Percentiles rank a stretch among this genome's conserved stretches.
These are phyloP conservation scores for Zygotorulaspora danielsina DNA, from an alignment of 805 yeast genomes.

Conservation along the genomic window DNA sequence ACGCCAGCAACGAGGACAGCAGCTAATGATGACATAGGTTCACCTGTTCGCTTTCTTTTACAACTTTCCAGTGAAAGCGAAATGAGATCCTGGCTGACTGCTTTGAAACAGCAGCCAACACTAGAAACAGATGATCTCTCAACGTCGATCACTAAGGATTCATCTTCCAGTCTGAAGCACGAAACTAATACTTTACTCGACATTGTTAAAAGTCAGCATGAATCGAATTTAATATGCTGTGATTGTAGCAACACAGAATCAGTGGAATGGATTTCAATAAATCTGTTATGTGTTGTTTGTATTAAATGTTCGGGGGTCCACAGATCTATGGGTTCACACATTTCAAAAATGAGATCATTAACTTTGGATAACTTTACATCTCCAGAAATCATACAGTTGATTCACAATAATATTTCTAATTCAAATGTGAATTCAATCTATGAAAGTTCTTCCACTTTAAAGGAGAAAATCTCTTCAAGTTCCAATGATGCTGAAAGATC, in stretches of 20 bases:
- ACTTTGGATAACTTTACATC: slow-evolving; percentile 65
- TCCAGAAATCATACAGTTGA: slow-evolving; percentile 51
- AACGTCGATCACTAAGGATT: slow-evolving; percentile 1
- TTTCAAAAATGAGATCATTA: slow-evolving; percentile 73
- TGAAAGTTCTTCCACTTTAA: slow-evolving; percentile 39
- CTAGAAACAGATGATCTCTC: slow-evolving; percentile 5
- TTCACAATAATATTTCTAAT: slow-evolving; percentile 54
- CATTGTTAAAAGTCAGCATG: slow-evolving; percentile 36
- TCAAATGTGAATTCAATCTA: slow-evolving; percentile 52
- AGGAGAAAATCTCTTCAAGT: slow-evolving; percentile 32
- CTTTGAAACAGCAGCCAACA: slow-evolving; percentile 6
- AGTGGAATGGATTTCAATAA: slow-evolving; percentile 87
- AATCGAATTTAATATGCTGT: slow-evolving; percentile 64
- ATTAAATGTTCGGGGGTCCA: slow-evolving; percentile 87
- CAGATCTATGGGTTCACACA: slow-evolving; percentile 76
- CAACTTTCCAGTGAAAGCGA: slow-evolving; percentile 72
- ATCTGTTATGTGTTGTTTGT: slow-evolving; percentile 67
- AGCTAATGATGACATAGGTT: slow-evolving; percentile 4
- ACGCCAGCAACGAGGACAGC: slow-evolving; percentile 8
- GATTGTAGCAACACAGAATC: slow-evolving; percentile 63
- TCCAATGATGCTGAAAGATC: slow-evolving; percentile 47
- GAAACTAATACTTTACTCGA: slow-evolving; percentile 10
- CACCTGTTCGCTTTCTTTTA: slow-evolving; percentile 38
- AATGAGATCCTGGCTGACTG: slow-evolving; percentile 47
- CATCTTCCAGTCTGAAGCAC: background rate